Base-by-base conservation (phyloP, 495 filamentous ascomycete species). In the Chaetomium tenue region DNA sequence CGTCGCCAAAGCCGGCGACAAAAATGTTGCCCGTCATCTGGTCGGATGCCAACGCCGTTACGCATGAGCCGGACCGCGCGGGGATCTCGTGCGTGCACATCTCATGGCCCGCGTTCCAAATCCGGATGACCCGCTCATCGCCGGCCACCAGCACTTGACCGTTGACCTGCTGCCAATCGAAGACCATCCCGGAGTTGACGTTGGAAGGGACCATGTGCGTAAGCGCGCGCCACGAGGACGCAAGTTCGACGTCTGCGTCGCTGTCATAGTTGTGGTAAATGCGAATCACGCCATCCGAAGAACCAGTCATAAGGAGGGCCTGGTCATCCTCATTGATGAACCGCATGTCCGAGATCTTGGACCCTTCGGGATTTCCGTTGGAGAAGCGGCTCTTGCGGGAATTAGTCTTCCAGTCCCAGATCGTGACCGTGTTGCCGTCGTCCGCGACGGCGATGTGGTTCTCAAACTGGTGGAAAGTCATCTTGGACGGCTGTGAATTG, bases 241-340 rank as follows among this genome's bases (percentile, higher is more conserved):
- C 91, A n/a, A 99, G 83, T 76, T 96, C 91, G 53, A 92, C 86
- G 11, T 85, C 81, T 61, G 81, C 82, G 25, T 86, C 78, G 37
- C 83, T 86, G 68, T 91, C 88, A 69, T 98, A 98, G 70, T 96
- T 90, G 59, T 91, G 85, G 75, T 93, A 98, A n/a, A 98, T 86
- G 67, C 93, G 89, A 64, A 99, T 83, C 5, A 98, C 89, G 44
- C 94, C 94, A 70, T 99, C 94, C 1, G 91, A 96, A 12, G 91
- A 93, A 6, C 93, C 94, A 8, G 91, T 97, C 87, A 98, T 91
- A 51, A 98, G 76, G 37, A 97, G 83, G 9, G 95, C 93, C 72
- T 94, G 91, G 70, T 99, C 94, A 69, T 99, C 94, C 73, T 99
- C 94, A 68, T 99, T 99, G 76, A 99, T 94, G 72, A 97, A 95